Conservation (phyloP, 2,329 filamentous ascomycete species). For the Microdochium bolleyi region DNA sequence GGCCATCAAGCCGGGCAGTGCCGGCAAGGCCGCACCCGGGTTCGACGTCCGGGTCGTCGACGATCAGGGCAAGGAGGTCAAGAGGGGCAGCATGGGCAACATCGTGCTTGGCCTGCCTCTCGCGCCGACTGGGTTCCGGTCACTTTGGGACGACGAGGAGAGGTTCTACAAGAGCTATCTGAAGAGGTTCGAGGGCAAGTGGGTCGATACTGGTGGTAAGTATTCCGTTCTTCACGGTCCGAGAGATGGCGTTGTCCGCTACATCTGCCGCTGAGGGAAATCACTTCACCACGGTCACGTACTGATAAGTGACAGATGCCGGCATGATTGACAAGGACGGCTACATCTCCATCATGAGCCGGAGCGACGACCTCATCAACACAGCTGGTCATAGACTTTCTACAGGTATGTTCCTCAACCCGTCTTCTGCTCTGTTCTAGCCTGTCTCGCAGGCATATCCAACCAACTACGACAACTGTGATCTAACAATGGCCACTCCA, state of each 20-base stretch:
- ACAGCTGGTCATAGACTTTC: slow-evolving; percentile 90
- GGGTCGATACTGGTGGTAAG: slow-evolving; percentile 71
- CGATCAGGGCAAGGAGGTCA: slow-evolving; percentile 66
- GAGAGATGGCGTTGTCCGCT: too few species aligned
- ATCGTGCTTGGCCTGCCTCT: slow-evolving; percentile 79
- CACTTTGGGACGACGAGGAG: slow-evolving; percentile 77
- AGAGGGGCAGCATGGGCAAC: slow-evolving; percentile 76
- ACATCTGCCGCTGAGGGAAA: too few species aligned
- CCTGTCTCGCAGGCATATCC: too few species aligned
- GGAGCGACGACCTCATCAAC: slow-evolving; percentile 83
- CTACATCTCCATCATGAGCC: slow-evolving; percentile 56
- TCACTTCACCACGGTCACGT: neutral
- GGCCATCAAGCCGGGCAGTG: slow-evolving; percentile 71
- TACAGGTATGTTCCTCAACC: slow-evolving; percentile 59
- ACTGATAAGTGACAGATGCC: slow-evolving; percentile 44
- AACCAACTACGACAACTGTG: too few species aligned
- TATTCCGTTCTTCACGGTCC: slow-evolving; percentile 1
- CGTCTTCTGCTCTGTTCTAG: too few species aligned
- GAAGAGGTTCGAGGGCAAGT: slow-evolving; percentile 70
- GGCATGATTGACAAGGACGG: slow-evolving; percentile 75
- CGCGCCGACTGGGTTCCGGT: slow-evolving; percentile 79
- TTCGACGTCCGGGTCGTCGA: slow-evolving; percentile 83
- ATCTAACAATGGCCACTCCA: too few species aligned
- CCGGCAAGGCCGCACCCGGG: slow-evolving; percentile 84
- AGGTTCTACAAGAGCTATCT: slow-evolving; percentile 82